Evolutionary conservation across 768 basidiomycete species (phyloP), one percentile per base, ranked within the genome.

Genomic region (Termitomyces sp.): DNA sequence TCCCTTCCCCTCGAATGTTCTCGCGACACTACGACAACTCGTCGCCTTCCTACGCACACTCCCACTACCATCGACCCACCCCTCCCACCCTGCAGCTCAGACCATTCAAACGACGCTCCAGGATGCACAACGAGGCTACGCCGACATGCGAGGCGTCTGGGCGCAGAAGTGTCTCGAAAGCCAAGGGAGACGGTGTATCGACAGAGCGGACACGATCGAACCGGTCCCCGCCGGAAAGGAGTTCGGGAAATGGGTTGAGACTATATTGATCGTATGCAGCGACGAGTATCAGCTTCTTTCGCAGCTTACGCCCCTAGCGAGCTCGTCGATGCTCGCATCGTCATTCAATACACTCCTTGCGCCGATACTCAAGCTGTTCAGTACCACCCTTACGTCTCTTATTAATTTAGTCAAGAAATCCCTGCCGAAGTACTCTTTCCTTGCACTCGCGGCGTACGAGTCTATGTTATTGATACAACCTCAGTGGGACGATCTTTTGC

Each of bases 61-160:
- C 6, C 91, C 91, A 0, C 65, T 90, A 0, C 91, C 91, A 0
- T 74, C 86, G 0, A 91, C 91, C 0, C 89, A 93, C 60, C 91
- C 91, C 1, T 89, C 90, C 0, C 90, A 93, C 64, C 89, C 88
- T 0, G 88, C 88, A 7, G 81, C 89, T 0, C 76, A 75, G 5
- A 73, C 74, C 3, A 91, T 92, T 41, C 71, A 83, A 20, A 63
- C 77, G 2, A 85, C 87, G 2, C 67, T 94, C 7, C 83, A 77
- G 62, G 91, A 93, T 18, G 89, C 89, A 6, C 89, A 91, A 68
- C 77, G 78, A 52, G 91, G 91, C 1, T 92, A 89, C 57, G 91
- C 89, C 0, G 90, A 92, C 60, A 93, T 93, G 89, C 80, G 91
- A 25, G 89, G 90, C 11, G 77, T 74, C 12, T 93, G 91, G 91